These are phyloP conservation scores for Tolypocladium ophioglossoides DNA, from an alignment of 2,329 filamentous ascomycete species.

Conservation along the genomic window DNA sequence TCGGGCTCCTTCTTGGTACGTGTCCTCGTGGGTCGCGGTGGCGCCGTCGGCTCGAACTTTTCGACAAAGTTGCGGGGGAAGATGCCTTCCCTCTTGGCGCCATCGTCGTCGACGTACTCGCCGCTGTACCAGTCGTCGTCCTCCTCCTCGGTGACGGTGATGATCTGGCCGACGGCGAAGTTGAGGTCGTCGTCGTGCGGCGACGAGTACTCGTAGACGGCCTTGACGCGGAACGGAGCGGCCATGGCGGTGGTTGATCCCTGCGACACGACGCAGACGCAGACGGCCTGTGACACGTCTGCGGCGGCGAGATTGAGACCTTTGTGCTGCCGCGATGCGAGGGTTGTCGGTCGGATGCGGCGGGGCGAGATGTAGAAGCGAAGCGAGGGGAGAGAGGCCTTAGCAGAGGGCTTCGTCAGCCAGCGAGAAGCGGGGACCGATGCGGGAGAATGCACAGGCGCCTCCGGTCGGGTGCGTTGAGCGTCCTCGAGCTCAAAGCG, in stretches of 20 bases:
- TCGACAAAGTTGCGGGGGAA: constrained; percentile 98
- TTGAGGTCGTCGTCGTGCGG: constrained; percentile 89
- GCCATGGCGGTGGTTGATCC: constrained; percentile 45
- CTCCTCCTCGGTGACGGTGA: constrained; percentile 86
- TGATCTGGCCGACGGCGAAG: constrained; percentile 77
- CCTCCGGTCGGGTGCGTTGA: not conserved
- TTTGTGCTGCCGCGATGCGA: constrained; percentile 1
- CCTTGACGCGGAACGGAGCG: constrained; percentile 84
- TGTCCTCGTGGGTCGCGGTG: constrained; percentile 69
- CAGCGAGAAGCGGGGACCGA: constrained; percentile 6
- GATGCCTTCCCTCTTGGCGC: constrained; percentile 69
- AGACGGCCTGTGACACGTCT: constrained; percentile 6
- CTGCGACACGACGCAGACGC: constrained; percentile 5
- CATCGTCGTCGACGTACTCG: constrained; percentile 69
- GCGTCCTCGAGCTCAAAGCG: not conserved
- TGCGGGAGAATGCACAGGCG: not conserved
- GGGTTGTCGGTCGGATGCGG: not conserved
- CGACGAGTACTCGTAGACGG: constrained; percentile 88
- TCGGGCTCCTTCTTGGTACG: constrained; percentile 52
- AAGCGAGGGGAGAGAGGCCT: constrained; percentile 1
- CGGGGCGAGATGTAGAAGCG: constrained; percentile 1
- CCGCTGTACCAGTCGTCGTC: constrained; percentile 91
- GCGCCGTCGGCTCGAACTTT: constrained; percentile 83
- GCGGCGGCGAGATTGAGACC: constrained; percentile 3
- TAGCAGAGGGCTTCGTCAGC: constrained; percentile 6